A percentile compares a stretch with the other conserved stretches of the same genome.
Evolutionary conservation across 2,329 filamentous ascomycete species (phyloP).

Genomic region (Pseudocercospora eumusae): DNA sequence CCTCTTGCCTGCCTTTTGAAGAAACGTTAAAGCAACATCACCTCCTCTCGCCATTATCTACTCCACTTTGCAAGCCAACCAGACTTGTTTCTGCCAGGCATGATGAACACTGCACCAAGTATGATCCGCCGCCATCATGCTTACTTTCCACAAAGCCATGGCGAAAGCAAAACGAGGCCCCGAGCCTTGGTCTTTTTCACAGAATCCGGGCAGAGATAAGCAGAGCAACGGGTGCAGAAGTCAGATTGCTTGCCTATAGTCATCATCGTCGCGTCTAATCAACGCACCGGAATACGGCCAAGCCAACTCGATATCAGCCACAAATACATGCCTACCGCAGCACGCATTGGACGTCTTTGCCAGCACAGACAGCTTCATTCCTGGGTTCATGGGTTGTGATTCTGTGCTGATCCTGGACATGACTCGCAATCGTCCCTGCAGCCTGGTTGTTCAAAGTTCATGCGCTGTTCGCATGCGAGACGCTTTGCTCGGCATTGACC

Average conservation of each 20-base stretch:
- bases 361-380: neutral
- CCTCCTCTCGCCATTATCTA: neutral
- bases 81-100: too few species aligned
- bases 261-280: neutral
- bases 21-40: neutral
- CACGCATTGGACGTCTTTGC: neutral
- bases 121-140: too few species aligned
- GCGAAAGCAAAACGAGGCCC: neutral
- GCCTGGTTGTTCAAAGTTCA: constrained; percentile 1
- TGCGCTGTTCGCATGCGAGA: constrained; percentile 4
- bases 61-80: too few species aligned
- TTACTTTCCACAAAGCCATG: too few species aligned
- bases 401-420: constrained; percentile 2
- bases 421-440: constrained; percentile 11
- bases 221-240: neutral
- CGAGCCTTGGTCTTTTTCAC: too few species aligned
- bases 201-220: too few species aligned
- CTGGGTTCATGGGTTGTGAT: constrained; percentile 6
- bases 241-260: neutral
- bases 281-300: neutral
- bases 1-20: neutral
- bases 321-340: neutral
- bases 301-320: neutral
- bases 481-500: constrained; percentile 2
- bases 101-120: too few species aligned